A percentile compares a stretch with the other conserved stretches of the same genome.
These are phyloP conservation scores for Termitomyces sp. DNA, from an alignment of 768 basidiomycete species.

Conservation along the genomic window DNA sequence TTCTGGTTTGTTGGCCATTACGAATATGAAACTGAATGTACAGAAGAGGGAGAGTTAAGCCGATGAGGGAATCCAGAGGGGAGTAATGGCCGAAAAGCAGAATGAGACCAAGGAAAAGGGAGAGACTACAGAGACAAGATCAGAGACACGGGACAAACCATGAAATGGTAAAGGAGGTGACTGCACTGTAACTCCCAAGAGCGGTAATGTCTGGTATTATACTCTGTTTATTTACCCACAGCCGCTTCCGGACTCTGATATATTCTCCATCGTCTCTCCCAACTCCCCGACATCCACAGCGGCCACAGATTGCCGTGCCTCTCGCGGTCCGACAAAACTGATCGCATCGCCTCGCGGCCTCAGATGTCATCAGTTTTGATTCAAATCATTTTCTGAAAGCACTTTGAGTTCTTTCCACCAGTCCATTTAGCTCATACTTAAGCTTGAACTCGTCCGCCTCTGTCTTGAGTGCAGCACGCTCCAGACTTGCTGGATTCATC, in stretches of 20 bases:
- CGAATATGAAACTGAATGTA: slow-evolving; percentile 28
- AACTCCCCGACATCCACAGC: slow-evolving; percentile 11
- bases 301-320: slow-evolving; percentile 18
- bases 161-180: slow-evolving; percentile 16
- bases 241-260: neutral
- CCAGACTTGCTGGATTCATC: neutral
- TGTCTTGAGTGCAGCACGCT: neutral
- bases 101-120: slow-evolving; percentile 14
- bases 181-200: slow-evolving; percentile 1
- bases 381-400: neutral
- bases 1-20: slow-evolving; percentile 49
- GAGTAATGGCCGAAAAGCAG: slow-evolving; percentile 24
- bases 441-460: neutral
- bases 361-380: neutral
- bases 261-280: neutral
- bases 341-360: neutral
- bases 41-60: slow-evolving; percentile 17
- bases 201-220: slow-evolving; percentile 16
- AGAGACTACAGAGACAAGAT: slow-evolving; percentile 18
- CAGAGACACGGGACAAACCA: slow-evolving; percentile 18
- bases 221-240: slow-evolving; percentile 7
- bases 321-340: slow-evolving; percentile 9
- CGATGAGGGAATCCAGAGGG: slow-evolving; percentile 18
- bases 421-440: neutral
- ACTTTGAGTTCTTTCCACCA: neutral